Evolutionary conservation across 768 basidiomycete species (phyloP), one percentile per base, ranked within the genome.

Genomic region (Leucocoprinus birnbaumii): DNA sequence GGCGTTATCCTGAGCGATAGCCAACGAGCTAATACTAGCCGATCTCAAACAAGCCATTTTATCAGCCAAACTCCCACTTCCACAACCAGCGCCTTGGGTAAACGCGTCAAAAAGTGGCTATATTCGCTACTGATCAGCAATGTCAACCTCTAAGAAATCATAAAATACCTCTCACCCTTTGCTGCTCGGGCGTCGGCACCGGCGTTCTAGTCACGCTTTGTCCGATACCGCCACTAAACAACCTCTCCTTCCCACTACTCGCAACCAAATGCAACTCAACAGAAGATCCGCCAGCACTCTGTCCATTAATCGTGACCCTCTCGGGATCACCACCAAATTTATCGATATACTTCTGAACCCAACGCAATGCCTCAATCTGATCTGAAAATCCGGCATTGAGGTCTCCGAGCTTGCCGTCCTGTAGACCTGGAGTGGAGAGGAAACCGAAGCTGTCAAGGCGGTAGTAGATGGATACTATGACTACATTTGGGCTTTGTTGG

Each of bases 381-480:
- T 87, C 87, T 14, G 68, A 62, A 66, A 82, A 78, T 3, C 81
- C 82, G 6, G 68, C 78, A 51, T 85, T 84, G 52, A 79, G 64
- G 61, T 84, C 80, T 0, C 78, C 81, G 25, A 72, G 61, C 0
- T 57, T 53, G 7, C 69, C 26, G 51, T 77, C 65, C 1, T 59
- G 50, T 51, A 85, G 74, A n/a, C 74, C 79, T 1, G 84, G 80
- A 9, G 69, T 62, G 1, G 81, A 66, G 24, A 85, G 75, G 68
- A 87, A 87, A 22, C 87, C 87, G 61, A 87, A 77, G 0, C 80
- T 78, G 49, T 76, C 75, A 18, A 87, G 75, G 16, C 81, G 80
- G 64, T 87, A 87, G 64, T 87, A 84, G 7, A 85, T 77, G 0
- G 85, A 84, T 9, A 85, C 84, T 53, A 85, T 71, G 43, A 86